Evolutionary conservation across 2,329 filamentous ascomycete genomes (phyloP).

Genomic region (Ceratocystis albifundus): DNA sequence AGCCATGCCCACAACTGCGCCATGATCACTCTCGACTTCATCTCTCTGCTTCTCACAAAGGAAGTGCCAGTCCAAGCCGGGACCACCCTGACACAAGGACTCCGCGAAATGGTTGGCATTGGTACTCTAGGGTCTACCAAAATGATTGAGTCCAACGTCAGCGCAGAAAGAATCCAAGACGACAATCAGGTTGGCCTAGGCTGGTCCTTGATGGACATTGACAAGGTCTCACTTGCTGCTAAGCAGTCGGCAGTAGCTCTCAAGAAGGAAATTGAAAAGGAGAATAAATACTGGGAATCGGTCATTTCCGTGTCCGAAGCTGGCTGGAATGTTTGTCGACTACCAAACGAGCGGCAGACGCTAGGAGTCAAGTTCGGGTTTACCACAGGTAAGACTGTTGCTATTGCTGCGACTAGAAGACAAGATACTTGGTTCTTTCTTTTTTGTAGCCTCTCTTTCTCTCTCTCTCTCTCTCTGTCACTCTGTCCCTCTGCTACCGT

Average conservation of each 20-base stretch:
- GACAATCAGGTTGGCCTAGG: slow-evolving; percentile 50
- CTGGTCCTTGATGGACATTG: slow-evolving; percentile 68
- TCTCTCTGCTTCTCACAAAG: slow-evolving; percentile 76
- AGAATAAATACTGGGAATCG: slow-evolving; percentile 82
- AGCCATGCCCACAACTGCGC: slow-evolving; percentile 47
- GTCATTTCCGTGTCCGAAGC: slow-evolving; percentile 68
- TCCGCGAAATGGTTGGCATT: slow-evolving; percentile 60
- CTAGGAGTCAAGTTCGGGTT: slow-evolving; percentile 86
- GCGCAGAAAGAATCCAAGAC: slow-evolving; percentile 44
- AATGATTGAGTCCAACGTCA: slow-evolving; percentile 49
- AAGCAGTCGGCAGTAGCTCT: slow-evolving; percentile 60
- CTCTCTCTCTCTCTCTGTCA: background rate
- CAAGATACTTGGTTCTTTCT: background rate
- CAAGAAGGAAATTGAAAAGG: slow-evolving; percentile 63
- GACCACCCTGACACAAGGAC: slow-evolving; percentile 54
- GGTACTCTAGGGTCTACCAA: slow-evolving; percentile 62
- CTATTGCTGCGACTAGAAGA: slow-evolving; percentile 19
- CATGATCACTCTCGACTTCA: slow-evolving; percentile 63
- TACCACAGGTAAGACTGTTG: slow-evolving; percentile 47
- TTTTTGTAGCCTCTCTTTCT: background rate
- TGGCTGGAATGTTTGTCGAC: slow-evolving; percentile 74
- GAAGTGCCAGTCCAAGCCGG: slow-evolving; percentile 60
- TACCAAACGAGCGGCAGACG: slow-evolving; percentile 60
- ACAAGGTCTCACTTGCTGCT: slow-evolving; percentile 61
- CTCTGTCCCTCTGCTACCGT: too few species aligned